Percentiles rank a stretch among this genome's conserved stretches.
These are phyloP conservation scores for Aureobasidium sp. DNA, from an alignment of 2,329 filamentous ascomycete genomes.

Conservation along the genomic window DNA sequence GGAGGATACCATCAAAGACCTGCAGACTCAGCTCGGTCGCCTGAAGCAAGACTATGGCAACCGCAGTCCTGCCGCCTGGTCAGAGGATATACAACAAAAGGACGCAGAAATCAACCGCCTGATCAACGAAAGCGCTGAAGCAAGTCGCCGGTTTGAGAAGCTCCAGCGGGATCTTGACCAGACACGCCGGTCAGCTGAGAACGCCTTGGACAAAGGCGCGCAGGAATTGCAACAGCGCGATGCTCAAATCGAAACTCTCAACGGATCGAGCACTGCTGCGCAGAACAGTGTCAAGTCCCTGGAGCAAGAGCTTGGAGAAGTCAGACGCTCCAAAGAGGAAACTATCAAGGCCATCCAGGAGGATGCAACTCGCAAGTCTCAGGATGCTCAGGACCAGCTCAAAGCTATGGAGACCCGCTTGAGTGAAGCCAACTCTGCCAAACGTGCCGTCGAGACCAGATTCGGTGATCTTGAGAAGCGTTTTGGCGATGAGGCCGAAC, in stretches of 20 bases:
- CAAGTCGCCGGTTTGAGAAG: neutral
- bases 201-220: neutral
- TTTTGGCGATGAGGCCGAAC: neutral
- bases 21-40: neutral
- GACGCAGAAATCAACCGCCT: neutral
- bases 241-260: neutral
- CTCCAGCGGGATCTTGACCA: neutral
- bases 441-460: neutral
- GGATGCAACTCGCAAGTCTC: neutral
- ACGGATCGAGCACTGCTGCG: neutral
- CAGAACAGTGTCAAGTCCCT: neutral
- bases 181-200: neutral
- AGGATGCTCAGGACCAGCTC: neutral
- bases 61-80: neutral
- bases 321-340: neutral
- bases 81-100: neutral
- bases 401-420: neutral
- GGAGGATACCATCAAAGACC: neutral
- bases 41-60: neutral
- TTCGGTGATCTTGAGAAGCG: neutral
- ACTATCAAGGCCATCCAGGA: neutral
- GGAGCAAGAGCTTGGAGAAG: neutral
- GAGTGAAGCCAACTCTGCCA: neutral
- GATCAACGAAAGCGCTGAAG: neutral
- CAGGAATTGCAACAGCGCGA: neutral